Evolutionary conservation across 345 rosid genomes (phyloP), one percentile per base, ranked within the genome.

Genomic region (Salix arbutifolia): DNA sequence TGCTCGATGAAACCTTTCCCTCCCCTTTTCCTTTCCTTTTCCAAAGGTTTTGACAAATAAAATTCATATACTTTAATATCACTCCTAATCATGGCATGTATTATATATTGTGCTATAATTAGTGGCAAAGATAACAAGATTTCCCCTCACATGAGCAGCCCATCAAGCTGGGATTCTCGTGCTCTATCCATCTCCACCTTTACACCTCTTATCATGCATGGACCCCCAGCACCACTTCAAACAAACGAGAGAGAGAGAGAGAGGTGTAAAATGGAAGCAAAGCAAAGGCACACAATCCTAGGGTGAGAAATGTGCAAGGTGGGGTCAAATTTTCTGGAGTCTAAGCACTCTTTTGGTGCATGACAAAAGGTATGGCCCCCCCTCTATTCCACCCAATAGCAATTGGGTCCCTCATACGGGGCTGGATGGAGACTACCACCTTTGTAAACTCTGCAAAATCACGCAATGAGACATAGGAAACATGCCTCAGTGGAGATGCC

Each of bases 231-330:
- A 60, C 56, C 78, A 74, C 71, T 70, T 35, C 70, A 31, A 76
- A 50, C 30, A 9, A 38, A 11, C 4, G 25, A 42, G n/a, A 67
- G 65, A 50, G 76, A 50, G 70, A 65, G 65, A 72, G 66, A 74
- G 76, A 87, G 79, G 52, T 85, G 89, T 89, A 76, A 86, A 86
- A 83, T 80, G 85, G 89, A 87, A 89, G 89, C 88, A 87, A 89
- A 87, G 87, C 74, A 66, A 81, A 77, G 75, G 77, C 81, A 83
- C 82, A 69, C 77, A 77, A 81, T 68, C 83, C 85, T 75, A 84
- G 81, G 75, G 85, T 65, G 81, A 80, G 80, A 74, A 75, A 84
- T 75, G 78, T 82, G 84, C 64, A 75, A 69, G 60, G 86, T 83
- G 81, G 89, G 84, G 83, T 76, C 83, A 8, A 19, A 66, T 66